Evolutionary conservation across 805 yeast species (phyloP), one percentile per base, ranked within the genome.

Genomic region (Metschnikowia koreensis): DNA sequence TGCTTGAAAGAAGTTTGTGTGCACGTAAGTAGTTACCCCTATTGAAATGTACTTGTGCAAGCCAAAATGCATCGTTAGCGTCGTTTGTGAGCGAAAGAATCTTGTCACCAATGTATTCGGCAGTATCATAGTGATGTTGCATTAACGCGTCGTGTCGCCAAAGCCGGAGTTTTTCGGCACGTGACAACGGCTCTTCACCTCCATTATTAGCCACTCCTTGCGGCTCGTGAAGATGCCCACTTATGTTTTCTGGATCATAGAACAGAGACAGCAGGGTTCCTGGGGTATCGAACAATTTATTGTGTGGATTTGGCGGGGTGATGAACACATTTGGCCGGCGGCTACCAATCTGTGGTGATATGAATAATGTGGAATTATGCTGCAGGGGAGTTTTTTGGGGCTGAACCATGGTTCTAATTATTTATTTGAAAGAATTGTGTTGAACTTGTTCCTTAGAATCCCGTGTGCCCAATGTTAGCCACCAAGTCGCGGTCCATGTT

Each of bases 111-210:
- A 94, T 81, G 65, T 84, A 90, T 60, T 87, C 93, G 0, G 98
- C 97, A 0, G 97, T 89, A 41, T 79, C 78, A 66, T 89, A 89
- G 56, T 91, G 96, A 66, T 92, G 97, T 60, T 92, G 96, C 86
- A 87, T 84, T 51, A 87, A 68, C 0, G 99, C 96, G 64, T 91
- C 97, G 57, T 91, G 96, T 44, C 98, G 74, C 99, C 98, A 94
- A 29, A 89, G 73, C 43, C 98, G 71, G 36, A 94, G 76, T 59
- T 85, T 83, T 57, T 93, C 97, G 0, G 92, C 94, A 52, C 88
- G 94, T 0, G 96, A 80, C 39, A 82, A 63, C 6, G 86, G 86
- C 47, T 74, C 75, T 7, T 55, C 60, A 29, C 34, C 34, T 12
- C 31, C 46, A 36, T 39, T 42, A 2, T 39, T 44, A 4, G 41